A percentile compares a stretch with the other conserved stretches of the same genome.
phyloP scores from a whole-genome alignment of 179 eudicot genomes.

The Corrigiola litoralis region DNA sequence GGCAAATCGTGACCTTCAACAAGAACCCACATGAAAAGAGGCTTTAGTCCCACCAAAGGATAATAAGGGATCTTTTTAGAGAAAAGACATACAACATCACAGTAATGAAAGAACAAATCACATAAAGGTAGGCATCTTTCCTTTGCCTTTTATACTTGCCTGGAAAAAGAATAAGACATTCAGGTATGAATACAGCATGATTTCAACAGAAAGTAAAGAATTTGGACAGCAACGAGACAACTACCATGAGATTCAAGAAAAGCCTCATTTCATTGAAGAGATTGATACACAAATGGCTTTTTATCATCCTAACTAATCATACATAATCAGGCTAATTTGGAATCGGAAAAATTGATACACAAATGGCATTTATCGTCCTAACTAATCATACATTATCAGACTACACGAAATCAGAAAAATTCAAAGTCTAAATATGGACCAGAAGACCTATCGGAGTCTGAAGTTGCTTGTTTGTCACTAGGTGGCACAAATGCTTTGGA shows the following conservation, averaged over 20 bases:
- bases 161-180: constrained; percentile 10
- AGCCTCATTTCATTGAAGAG: constrained; percentile 15
- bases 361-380: too few relatives aligned
- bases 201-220: constrained; percentile 4
- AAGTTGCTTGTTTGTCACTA: too few relatives aligned
- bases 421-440: constrained; percentile 76
- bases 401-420: constrained; percentile 49
- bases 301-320: too few relatives aligned
- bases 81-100: constrained; percentile 10
- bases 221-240: not conserved
- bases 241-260: not conserved
- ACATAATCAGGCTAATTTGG: too few relatives aligned
- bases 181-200: not conserved
- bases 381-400: constrained; percentile 10
- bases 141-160: constrained; percentile 1
- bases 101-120: constrained; percentile 20
- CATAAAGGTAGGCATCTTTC: constrained; percentile 25
- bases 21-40: constrained; percentile 20
- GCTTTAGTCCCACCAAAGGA: constrained; percentile 19
- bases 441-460: constrained; percentile 51
- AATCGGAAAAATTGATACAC: too few relatives aligned
- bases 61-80: not conserved
- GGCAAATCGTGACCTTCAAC: constrained; percentile 11
- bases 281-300: constrained; percentile 13
- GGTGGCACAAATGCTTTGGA: constrained; percentile 46